Percentiles rank a stretch among this genome's conserved stretches.
phyloP scores from a whole-genome alignment of 2,329 filamentous ascomycete species.

The Epichloe bromicola region DNA sequence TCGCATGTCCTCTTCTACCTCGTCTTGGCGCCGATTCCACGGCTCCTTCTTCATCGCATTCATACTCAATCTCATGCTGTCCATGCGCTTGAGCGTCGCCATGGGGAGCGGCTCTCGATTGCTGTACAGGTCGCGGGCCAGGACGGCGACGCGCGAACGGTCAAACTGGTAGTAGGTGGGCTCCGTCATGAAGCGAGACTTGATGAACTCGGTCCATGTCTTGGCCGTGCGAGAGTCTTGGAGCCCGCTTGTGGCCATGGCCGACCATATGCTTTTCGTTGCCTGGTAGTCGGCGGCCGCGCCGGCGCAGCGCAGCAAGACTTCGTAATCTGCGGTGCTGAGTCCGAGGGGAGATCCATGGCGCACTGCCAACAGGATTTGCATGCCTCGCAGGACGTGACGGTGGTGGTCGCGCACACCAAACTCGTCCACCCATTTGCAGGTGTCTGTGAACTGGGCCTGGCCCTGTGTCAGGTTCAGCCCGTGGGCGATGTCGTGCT shows the following conservation, averaged over 20 bases:
- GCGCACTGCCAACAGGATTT: constrained; percentile 22
- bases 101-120: constrained; percentile 7
- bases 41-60: constrained; percentile 16
- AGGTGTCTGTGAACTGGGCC: constrained; percentile 25
- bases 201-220: constrained; percentile 33
- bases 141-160: constrained; percentile 24
- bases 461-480: constrained; percentile 26
- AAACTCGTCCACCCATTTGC: constrained; percentile 25
- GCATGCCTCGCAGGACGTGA: constrained; percentile 22
- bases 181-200: constrained; percentile 33
- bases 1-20: constrained; percentile 13
- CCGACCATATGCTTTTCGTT: constrained; percentile 23
- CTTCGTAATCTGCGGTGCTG: constrained; percentile 28
- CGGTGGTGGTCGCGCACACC: constrained; percentile 32
- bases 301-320: constrained; percentile 34
- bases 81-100: constrained; percentile 14
- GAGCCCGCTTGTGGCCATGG: constrained; percentile 16
- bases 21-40: constrained; percentile 17
- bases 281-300: constrained; percentile 25
- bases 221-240: constrained; percentile 18
- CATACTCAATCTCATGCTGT: constrained; percentile 17
- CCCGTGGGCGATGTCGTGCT: constrained; percentile 35
- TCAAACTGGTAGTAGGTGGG: constrained; percentile 34
- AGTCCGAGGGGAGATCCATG: constrained; percentile 15
- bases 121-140: constrained; percentile 25